Evolutionary conservation across 2,329 filamentous ascomycete species (phyloP).

Genomic region (Trichothecium sympodiale): DNA sequence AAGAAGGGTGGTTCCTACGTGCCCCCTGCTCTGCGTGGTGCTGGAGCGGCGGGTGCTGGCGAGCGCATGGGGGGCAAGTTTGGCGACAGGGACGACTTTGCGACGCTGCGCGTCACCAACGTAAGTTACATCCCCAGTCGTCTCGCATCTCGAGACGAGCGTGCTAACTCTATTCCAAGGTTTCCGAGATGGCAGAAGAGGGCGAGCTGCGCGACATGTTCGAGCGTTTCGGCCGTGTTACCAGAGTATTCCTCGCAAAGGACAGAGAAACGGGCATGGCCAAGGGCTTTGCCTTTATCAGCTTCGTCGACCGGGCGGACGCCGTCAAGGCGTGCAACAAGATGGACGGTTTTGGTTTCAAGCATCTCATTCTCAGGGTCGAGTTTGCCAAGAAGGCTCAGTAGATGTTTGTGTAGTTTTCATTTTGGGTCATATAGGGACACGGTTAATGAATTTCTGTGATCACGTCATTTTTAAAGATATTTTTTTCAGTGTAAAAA

Average conservation of each 20-base stretch:
- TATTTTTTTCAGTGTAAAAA: background rate
- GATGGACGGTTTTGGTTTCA: slow-evolving; percentile 93
- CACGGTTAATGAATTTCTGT: slow-evolving; percentile 3
- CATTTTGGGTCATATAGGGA: slow-evolving; percentile 1
- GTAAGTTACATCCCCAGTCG: slow-evolving; percentile 44
- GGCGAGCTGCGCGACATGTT: slow-evolving; percentile 94
- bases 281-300: slow-evolving; percentile 99
- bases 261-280: slow-evolving; percentile 91
- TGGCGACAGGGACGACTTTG: slow-evolving; percentile 86
- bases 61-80: slow-evolving; percentile 80
- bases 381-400: slow-evolving; percentile 74
- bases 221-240: slow-evolving; percentile 92
- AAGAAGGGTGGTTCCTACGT: slow-evolving; percentile 77
- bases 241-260: slow-evolving; percentile 94
- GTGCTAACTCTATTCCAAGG: slow-evolving; percentile 38
- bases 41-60: slow-evolving; percentile 45
- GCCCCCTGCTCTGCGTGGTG: slow-evolving; percentile 81
- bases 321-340: slow-evolving; percentile 89
- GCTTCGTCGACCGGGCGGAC: slow-evolving; percentile 81
- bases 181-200: slow-evolving; percentile 96
- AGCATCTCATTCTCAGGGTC: slow-evolving; percentile 75
- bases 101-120: slow-evolving; percentile 94
- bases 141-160: background rate
- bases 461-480: background rate
- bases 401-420: slow-evolving; percentile 18